phyloP scores from a whole-genome alignment of 495 filamentous ascomycete genomes.

The Aspergillus avenaceus region DNA sequence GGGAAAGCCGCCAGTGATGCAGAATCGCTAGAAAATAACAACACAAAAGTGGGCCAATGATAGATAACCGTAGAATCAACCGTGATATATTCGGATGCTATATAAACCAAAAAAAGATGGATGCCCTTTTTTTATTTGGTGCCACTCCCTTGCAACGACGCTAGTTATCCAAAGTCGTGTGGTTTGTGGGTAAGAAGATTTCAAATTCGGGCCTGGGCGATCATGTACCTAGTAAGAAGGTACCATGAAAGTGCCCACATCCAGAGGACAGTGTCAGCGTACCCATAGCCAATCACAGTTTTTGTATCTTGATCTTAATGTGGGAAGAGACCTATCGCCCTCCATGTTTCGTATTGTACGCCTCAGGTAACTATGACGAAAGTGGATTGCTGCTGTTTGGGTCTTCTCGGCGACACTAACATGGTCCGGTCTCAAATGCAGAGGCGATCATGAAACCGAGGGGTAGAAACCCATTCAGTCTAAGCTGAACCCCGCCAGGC shows the following conservation, averaged over 20 bases:
- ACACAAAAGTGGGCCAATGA: background rate
- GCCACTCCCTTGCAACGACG: background rate
- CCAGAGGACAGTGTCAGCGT: background rate
- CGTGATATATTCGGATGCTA: background rate
- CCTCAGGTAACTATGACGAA: background rate
- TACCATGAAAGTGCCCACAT: background rate
- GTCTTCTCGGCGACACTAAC: background rate
- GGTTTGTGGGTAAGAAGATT: background rate
- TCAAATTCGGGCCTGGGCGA: background rate
- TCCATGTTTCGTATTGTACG: background rate
- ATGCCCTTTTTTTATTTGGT: background rate
- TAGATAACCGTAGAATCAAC: background rate
- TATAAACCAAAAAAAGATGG: background rate
- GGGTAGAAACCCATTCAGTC: too few species aligned
- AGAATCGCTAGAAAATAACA: background rate
- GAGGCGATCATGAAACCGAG: background rate
- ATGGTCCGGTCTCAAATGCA: background rate
- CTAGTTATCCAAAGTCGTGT: background rate
- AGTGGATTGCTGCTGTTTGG: background rate
- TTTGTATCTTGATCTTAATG: background rate
- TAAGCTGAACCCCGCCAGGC: background rate
- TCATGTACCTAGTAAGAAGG: background rate
- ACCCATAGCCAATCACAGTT: background rate
- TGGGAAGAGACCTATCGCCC: background rate
- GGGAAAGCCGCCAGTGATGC: background rate